These are phyloP conservation scores for Coemansia sp. DNA, from an alignment of 192 early-diverging fungal genomes.

Conservation along the genomic window DNA sequence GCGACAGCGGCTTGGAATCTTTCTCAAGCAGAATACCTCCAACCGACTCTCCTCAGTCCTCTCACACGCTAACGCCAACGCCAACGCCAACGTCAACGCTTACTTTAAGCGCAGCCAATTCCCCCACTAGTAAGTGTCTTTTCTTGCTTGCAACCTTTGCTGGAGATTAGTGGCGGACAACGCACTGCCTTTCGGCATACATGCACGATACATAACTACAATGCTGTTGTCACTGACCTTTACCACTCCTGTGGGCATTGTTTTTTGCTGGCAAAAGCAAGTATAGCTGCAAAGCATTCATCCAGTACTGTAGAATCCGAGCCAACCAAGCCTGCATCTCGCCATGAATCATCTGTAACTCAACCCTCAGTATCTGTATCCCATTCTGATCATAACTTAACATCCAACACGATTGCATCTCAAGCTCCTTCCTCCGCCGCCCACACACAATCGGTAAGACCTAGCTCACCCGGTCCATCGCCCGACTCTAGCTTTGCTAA, in stretches of 20 bases:
- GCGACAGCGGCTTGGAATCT: neutral
- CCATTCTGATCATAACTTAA: neutral
- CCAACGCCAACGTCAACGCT: neutral
- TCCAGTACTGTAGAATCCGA: neutral
- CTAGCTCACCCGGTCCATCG: neutral
- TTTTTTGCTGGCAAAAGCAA: neutral
- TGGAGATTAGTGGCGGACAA: neutral
- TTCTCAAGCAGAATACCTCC: neutral
- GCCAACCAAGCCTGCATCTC: no score
- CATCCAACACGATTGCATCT: neutral
- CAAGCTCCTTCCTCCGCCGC: neutral
- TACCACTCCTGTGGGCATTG: neutral
- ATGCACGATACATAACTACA: neutral
- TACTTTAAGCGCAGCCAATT: neutral
- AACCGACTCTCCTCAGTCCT: neutral
- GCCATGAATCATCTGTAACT: neutral
- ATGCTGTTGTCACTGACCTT: conserved; percentile 2
- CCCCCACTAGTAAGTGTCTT: neutral
- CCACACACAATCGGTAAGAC: neutral
- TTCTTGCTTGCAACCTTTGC: neutral
- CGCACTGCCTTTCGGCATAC: neutral
- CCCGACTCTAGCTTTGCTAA: neutral
- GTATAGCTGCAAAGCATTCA: neutral
- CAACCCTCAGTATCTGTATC: neutral
- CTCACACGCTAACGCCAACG: neutral